Evolutionary conservation across 2,329 filamentous ascomycete genomes (phyloP).

Genomic region (Alternaria metachromatica): DNA sequence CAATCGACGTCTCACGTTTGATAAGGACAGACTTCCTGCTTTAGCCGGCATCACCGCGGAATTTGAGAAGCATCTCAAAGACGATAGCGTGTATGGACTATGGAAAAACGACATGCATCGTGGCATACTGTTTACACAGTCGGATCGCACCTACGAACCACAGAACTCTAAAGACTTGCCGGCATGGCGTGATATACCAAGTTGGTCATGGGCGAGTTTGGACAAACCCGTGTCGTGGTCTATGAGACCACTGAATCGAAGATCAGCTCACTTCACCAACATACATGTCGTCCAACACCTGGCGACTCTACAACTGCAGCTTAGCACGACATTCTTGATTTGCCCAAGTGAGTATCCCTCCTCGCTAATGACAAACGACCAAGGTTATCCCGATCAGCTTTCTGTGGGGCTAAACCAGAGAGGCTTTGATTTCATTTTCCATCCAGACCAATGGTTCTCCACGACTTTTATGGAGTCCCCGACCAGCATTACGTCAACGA

Average conservation of each 20-base stretch:
- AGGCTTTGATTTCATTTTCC: fast-evolving
- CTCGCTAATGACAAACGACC: too few relatives aligned
- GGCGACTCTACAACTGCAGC: neutral
- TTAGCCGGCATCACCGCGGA: neutral
- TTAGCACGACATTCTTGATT: neutral
- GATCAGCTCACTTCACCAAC: too few relatives aligned
- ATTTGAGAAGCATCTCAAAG: neutral
- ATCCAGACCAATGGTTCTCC: neutral
- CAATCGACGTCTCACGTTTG: neutral
- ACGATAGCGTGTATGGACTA: neutral
- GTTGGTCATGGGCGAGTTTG: neutral
- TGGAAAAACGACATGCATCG: neutral
- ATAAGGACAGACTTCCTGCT: neutral
- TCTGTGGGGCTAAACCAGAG: neutral
- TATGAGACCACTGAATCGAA: too few relatives aligned
- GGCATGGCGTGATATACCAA: neutral
- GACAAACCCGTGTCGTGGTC: neutral
- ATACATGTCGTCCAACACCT: too few relatives aligned
- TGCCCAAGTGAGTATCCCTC: neutral
- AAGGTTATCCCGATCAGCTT: too few relatives aligned
- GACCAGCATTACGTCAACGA: too few relatives aligned
- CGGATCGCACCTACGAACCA: fast-evolving
- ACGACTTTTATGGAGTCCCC: too few relatives aligned
- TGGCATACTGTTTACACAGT: neutral
- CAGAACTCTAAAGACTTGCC: neutral